Evolutionary conservation across 2,329 filamentous ascomycete genomes (phyloP).

Genomic region (Talaromyces pinophilus): DNA sequence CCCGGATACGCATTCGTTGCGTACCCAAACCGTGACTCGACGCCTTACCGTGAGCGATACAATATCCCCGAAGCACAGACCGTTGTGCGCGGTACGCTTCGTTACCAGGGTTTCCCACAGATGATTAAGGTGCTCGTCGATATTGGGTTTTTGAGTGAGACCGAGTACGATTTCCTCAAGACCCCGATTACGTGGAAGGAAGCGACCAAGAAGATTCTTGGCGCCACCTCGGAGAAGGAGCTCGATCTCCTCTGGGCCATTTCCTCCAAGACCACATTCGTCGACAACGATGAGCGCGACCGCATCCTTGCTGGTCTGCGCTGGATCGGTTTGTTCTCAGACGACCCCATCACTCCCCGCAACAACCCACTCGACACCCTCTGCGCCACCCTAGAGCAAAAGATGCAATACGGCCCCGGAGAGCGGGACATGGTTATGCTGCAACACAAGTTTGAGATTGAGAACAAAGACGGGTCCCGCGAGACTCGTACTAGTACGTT

Average conservation of each 20-base stretch:
- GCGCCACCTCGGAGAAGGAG: conserved; percentile 65
- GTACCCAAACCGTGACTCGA: conserved; percentile 91
- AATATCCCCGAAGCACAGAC: conserved; percentile 88
- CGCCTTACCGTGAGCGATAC: conserved; percentile 84
- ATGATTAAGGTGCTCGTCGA: conserved; percentile 87
- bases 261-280: conserved; percentile 72
- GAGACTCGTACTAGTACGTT: conserved; percentile 26
- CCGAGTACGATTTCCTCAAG: conserved; percentile 65
- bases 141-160: conserved; percentile 82
- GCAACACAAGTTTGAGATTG: conserved; percentile 57
- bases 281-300: conserved; percentile 65
- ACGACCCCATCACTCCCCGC: conserved; percentile 67
- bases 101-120: conserved; percentile 87
- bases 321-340: conserved; percentile 70
- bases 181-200: conserved; percentile 77
- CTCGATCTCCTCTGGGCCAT: conserved; percentile 73
- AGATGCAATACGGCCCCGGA: conserved; percentile 81
- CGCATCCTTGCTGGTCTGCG: conserved; percentile 70
- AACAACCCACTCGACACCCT: conserved; percentile 88
- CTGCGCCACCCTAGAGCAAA: conserved; percentile 82
- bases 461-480: conserved; percentile 24
- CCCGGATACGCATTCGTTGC: conserved; percentile 85
- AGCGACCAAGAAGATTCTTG: conserved; percentile 75
- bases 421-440: conserved; percentile 81
- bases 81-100: conserved; percentile 78